These are phyloP conservation scores for Neodidymelliopsis sp. DNA, from an alignment of 2,329 filamentous ascomycete genomes.

Conservation along the genomic window DNA sequence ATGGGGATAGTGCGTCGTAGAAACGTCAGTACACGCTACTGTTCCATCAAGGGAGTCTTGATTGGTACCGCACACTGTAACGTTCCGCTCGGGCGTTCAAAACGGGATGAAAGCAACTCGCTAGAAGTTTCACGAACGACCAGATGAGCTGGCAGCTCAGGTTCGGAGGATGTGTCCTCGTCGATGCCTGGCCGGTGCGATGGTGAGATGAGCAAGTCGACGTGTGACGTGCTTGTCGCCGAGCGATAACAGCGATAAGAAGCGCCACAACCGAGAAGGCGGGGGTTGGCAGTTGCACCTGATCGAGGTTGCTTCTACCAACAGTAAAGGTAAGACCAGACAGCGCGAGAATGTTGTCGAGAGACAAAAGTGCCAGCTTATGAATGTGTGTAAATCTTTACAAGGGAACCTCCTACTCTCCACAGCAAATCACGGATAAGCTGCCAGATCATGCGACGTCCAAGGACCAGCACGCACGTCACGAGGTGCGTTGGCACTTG, in stretches of 20 bases:
- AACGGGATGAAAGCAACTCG: conserved; percentile 3
- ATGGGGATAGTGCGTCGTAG: conserved; percentile 1
- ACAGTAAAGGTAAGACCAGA: not conserved
- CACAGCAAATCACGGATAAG: conserved; percentile 15
- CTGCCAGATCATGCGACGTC: conserved; percentile 26
- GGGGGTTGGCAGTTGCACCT: conserved; percentile 16
- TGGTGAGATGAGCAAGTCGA: conserved; percentile 17
- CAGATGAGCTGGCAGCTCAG: conserved; percentile 3
- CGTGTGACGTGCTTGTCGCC: conserved; percentile 33
- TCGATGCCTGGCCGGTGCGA: conserved; percentile 12
- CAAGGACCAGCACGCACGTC: conserved; percentile 19
- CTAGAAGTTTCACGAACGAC: conserved; percentile 1
- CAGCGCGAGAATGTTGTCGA: too few species aligned
- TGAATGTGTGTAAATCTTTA: not conserved
- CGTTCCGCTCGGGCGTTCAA: too few species aligned
- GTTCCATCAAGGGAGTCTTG: conserved; percentile 1
- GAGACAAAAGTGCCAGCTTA: too few species aligned
- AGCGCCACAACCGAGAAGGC: conserved; percentile 33
- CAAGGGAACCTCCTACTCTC: not conserved
- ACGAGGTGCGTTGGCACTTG: conserved; percentile 34
- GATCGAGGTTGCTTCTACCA: not conserved
- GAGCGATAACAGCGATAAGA: conserved; percentile 33
- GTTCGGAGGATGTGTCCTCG: conserved; percentile 12
- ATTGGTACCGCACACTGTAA: conserved; percentile 5
- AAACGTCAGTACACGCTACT: conserved; percentile 10